Evolutionary conservation across 2,329 filamentous ascomycete species (phyloP).

Genomic region (Aspergillus arachidicola): DNA sequence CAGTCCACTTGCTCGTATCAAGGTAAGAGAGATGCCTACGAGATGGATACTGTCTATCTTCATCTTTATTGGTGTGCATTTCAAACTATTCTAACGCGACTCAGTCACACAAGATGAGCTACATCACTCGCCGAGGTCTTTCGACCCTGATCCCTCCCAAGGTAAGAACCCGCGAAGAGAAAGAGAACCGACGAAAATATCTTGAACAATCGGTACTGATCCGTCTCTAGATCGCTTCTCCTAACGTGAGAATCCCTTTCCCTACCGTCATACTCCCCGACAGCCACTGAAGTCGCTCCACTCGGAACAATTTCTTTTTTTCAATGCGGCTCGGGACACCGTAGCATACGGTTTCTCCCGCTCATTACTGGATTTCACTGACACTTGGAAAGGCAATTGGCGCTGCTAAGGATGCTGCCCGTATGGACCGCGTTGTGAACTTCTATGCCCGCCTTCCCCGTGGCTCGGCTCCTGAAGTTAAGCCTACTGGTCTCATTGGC

Average conservation of each 20-base stretch:
- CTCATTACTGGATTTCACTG: conserved; percentile 29
- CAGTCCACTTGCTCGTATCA: conserved; percentile 36
- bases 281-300: conserved; percentile 17
- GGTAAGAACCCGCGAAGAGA: conserved; percentile 58
- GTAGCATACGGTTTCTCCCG: conserved; percentile 13
- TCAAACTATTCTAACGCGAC: conserved; percentile 25
- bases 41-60: neutral
- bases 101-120: conserved; percentile 75
- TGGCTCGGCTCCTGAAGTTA: conserved; percentile 79
- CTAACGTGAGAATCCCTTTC: conserved; percentile 38
- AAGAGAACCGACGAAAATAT: conserved; percentile 5
- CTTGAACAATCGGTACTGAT: conserved; percentile 42
- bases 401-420: conserved; percentile 89
- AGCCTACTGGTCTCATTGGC: conserved; percentile 80
- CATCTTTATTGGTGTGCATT: neutral
- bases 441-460: conserved; percentile 99
- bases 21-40: conserved; percentile 29
- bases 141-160: conserved; percentile 99
- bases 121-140: conserved; percentile 84
- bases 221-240: conserved; percentile 38
- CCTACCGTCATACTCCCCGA: conserved; percentile 13
- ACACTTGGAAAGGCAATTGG: conserved; percentile 75
- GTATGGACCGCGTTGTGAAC: conserved; percentile 96
- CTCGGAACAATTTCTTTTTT: conserved; percentile 25
- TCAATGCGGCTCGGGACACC: conserved; percentile 15